Conservation (phyloP, 805 yeast genomes). For the Scheffersomyces stipitis region DNA sequence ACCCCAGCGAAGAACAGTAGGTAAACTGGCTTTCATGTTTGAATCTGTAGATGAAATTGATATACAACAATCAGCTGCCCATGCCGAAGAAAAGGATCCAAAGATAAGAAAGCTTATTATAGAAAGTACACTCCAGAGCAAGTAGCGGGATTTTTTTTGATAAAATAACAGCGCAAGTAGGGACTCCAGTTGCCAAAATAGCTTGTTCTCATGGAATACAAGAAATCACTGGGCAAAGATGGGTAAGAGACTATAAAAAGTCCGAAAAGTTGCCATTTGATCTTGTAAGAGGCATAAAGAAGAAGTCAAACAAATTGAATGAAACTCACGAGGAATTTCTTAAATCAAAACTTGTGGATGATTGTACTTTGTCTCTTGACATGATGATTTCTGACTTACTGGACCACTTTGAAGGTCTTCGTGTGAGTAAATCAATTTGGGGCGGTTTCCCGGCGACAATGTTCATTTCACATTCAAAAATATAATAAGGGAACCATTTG, state of each 20-base stretch:
- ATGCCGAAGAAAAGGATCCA: no score
- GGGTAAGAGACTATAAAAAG: slow-evolving; percentile 10
- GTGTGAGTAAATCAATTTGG: not conserved
- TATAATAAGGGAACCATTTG: not conserved
- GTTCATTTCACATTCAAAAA: not conserved
- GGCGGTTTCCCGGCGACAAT: not conserved
- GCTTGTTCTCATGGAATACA: slow-evolving; percentile 6
- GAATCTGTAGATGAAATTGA: no score
- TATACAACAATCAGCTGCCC: no score
- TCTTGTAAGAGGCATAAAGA: slow-evolving; percentile 3
- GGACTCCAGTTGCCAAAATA: slow-evolving; percentile 2
- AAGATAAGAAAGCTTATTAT: no score
- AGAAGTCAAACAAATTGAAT: not conserved
- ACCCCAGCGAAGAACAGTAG: no score
- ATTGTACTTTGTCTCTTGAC: not conserved
- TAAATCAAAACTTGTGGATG: not conserved
- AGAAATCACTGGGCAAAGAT: slow-evolving; percentile 7
- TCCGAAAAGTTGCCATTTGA: slow-evolving; percentile 7
- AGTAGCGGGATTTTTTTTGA: no score
- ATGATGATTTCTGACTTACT: not conserved
- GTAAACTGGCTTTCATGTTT: no score
- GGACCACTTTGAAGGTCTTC: not conserved
- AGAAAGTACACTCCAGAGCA: no score
- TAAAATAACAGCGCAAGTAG: no score
- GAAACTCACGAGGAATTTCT: not conserved